Evolutionary conservation across 495 filamentous ascomycete species (phyloP).

Genomic region (Cercophora samala): DNA sequence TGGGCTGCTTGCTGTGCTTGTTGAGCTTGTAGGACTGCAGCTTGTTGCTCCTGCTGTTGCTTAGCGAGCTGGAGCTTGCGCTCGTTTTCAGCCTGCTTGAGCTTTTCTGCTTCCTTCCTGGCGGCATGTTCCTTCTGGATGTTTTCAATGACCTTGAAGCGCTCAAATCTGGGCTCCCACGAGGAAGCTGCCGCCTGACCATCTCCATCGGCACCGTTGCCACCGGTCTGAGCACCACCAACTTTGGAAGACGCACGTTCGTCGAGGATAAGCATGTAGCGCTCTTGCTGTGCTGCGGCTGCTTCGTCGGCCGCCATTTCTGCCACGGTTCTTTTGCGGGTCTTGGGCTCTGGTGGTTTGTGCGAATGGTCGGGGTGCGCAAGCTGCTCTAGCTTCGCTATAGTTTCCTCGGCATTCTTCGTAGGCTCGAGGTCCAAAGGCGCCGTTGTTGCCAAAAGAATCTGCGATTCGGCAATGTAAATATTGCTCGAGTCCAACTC

Average conservation of each 20-base stretch:
- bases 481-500: slow-evolving; percentile 69
- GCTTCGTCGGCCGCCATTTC: slow-evolving; percentile 94
- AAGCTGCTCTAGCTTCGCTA: slow-evolving; percentile 64
- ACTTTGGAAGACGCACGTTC: slow-evolving; percentile 67
- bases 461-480: slow-evolving; percentile 67
- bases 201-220: slow-evolving; percentile 66
- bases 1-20: slow-evolving; percentile 42
- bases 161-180: slow-evolving; percentile 84
- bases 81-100: slow-evolving; percentile 61
- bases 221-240: slow-evolving; percentile 52
- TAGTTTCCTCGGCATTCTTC: slow-evolving; percentile 60
- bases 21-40: slow-evolving; percentile 32
- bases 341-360: slow-evolving; percentile 76
- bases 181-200: slow-evolving; percentile 64
- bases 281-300: slow-evolving; percentile 78
- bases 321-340: slow-evolving; percentile 87
- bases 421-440: slow-evolving; percentile 75
- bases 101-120: slow-evolving; percentile 59
- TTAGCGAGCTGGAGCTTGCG: slow-evolving; percentile 56
- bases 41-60: slow-evolving; percentile 38
- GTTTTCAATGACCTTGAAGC: slow-evolving; percentile 83
- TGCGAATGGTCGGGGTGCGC: slow-evolving; percentile 71
- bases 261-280: slow-evolving; percentile 90
- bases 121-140: slow-evolving; percentile 78
- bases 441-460: slow-evolving; percentile 65